phyloP scores from a whole-genome alignment of 768 basidiomycete genomes.

The Termitomyces sp. region DNA sequence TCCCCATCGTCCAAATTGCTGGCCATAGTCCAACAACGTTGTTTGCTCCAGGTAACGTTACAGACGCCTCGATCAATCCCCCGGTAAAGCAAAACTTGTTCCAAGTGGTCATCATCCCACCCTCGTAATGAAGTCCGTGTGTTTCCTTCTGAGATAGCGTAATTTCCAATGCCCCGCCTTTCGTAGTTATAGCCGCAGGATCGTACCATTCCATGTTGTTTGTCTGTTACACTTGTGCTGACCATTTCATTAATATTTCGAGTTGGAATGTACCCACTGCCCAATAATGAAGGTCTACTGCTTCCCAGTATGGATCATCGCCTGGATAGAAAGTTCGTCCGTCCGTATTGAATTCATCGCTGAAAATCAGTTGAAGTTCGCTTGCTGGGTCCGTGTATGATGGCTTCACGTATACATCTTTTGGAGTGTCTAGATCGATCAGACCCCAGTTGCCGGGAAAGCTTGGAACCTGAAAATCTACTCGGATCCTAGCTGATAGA shows the following conservation, averaged over 20 bases:
- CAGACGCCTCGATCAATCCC: slow-evolving; percentile 66
- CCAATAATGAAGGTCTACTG: slow-evolving; percentile 79
- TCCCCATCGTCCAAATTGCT: slow-evolving; percentile 76
- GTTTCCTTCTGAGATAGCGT: slow-evolving; percentile 61
- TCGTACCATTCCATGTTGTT: slow-evolving; percentile 88
- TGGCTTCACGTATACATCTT: slow-evolving; percentile 42
- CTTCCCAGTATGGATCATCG: slow-evolving; percentile 91
- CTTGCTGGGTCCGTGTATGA: slow-evolving; percentile 49
- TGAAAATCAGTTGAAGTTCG: slow-evolving; percentile 69
- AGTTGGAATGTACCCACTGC: slow-evolving; percentile 28
- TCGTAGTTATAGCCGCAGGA: slow-evolving; percentile 71
- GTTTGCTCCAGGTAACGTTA: slow-evolving; percentile 62
- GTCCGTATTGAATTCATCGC: slow-evolving; percentile 82
- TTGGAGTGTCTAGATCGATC: slow-evolving; percentile 74
- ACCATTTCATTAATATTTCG: not conserved
- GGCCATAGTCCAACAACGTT: slow-evolving; percentile 74
- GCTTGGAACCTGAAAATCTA: slow-evolving; percentile 38
- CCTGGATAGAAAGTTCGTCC: slow-evolving; percentile 82
- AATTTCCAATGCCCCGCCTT: slow-evolving; percentile 68
- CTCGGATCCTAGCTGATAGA: not conserved
- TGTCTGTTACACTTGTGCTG: slow-evolving; percentile 32
- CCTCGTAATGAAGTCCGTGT: slow-evolving; percentile 69
- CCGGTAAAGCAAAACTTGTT: slow-evolving; percentile 97
- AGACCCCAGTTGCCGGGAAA: slow-evolving; percentile 63
- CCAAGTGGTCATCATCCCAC: slow-evolving; percentile 66